Conservation (phyloP, 2,329 filamentous ascomycete genomes). For the Cyphellophora europaea region DNA sequence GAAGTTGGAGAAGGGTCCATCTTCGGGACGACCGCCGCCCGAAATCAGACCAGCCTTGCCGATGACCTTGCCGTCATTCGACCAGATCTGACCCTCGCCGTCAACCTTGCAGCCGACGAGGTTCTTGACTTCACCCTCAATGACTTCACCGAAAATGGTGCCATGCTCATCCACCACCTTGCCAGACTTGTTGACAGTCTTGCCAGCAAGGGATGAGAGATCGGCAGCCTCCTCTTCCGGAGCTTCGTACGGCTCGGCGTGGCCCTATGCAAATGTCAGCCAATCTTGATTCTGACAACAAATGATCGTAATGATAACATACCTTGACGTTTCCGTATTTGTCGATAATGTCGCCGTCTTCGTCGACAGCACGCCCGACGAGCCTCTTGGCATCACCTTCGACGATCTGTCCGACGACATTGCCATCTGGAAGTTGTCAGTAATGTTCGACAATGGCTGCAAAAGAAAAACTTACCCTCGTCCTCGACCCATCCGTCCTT, state of each 20-base stretch:
- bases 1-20: conserved; percentile 47
- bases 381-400: conserved; percentile 65
- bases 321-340: conserved; percentile 58
- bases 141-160: conserved; percentile 48
- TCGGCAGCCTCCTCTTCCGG: conserved; percentile 39
- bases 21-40: conserved; percentile 34
- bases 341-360: conserved; percentile 75
- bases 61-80: conserved; percentile 52
- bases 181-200: conserved; percentile 54
- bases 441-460: no score
- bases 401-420: conserved; percentile 62
- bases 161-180: conserved; percentile 53
- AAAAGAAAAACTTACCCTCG: no score
- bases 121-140: conserved; percentile 46
- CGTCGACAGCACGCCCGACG: conserved; percentile 64
- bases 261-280: no score
- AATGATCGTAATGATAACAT: no score
- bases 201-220: conserved; percentile 51
- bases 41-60: conserved; percentile 49
- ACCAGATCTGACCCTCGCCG: conserved; percentile 55
- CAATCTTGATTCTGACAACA: no score
- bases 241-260: conserved; percentile 47
- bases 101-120: conserved; percentile 55
- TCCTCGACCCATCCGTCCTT: conserved; percentile 58
- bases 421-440: no score